Base-by-base conservation (phyloP, 1,284 basidiomycete species). In the Trametes sp. region DNA sequence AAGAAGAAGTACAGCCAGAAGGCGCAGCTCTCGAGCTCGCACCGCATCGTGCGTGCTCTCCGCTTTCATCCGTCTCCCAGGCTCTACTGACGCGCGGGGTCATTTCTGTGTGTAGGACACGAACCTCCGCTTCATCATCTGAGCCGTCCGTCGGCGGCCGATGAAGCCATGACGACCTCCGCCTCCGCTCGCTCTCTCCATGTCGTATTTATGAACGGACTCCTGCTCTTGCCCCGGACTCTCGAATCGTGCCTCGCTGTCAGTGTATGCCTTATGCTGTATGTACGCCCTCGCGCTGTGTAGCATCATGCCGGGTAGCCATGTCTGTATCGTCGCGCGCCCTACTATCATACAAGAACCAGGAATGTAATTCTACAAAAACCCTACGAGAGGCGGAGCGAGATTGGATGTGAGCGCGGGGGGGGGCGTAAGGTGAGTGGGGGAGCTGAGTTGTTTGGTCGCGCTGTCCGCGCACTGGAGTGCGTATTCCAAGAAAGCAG, bases 21-120 rank as follows among this genome's bases (percentile, higher is more conserved):
- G 73, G 93, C 94, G 1, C 94, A 92, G 74, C 73, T 93, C 9
- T 87, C 88, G 4, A 88, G 86, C 61, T 90, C 90, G 11, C 90
- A 93, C 69, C 84, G 79, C 16, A 89, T 93, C 62, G 90, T 91
- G 66, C 57, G 70, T 70, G n/a, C 7, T 24, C 23, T 46, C 14
- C 23, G 16, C 44, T 10, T 24, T 41, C 14, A 16, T 28, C 16
- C 14, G 5, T 8, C 31, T 19, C 2, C 24, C 6, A 14, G 23
- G 11, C 13, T 7, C 1, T 28, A 24, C 54, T 35, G 5, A 46
- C n/a, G n/a, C 23, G 9, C 28, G 24, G 10, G 42, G 11, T 31
- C 26, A n/a, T 36, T 21, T n/a, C 16, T n/a, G n/a, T n/a, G n/a
- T n/a, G 23, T 42, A 79, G 78, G 76, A 79, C 55, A 78, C 73